Conservation (phyloP, 1,284 basidiomycete genomes). For the Cryptococcus sp. region DNA sequence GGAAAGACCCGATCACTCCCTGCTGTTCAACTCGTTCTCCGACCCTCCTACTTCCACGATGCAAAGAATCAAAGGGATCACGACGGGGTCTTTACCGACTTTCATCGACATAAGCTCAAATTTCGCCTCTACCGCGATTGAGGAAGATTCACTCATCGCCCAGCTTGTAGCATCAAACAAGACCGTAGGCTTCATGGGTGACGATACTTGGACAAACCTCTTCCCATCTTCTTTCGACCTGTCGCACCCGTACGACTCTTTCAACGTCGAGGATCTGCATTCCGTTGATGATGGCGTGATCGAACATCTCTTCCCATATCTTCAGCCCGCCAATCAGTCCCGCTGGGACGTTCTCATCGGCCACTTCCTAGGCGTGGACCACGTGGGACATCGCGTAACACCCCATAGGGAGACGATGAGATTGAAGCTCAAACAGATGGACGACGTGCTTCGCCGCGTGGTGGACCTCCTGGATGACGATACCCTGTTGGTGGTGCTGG, state of each 20-base stretch:
- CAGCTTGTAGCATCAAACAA: slow-evolving; percentile 57
- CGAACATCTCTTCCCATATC: slow-evolving; percentile 75
- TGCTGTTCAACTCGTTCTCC: slow-evolving; percentile 84
- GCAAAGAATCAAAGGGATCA: slow-evolving; percentile 92
- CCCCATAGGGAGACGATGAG: slow-evolving; percentile 86
- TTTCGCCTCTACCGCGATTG: slow-evolving; percentile 81
- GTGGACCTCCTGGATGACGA: slow-evolving; percentile 70
- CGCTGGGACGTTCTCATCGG: slow-evolving; percentile 83
- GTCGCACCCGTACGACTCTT: slow-evolving; percentile 86
- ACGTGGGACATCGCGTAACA: slow-evolving; percentile 92
- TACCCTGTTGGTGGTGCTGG: slow-evolving; percentile 86
- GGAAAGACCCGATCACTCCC: slow-evolving; percentile 66
- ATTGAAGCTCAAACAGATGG: slow-evolving; percentile 82
- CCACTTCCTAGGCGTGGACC: slow-evolving; percentile 96
- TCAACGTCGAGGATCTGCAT: slow-evolving; percentile 98
- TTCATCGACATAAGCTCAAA: slow-evolving; percentile 93
- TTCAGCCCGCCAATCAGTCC: slow-evolving; percentile 57
- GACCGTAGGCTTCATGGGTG: slow-evolving; percentile 76
- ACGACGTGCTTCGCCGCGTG: slow-evolving; percentile 71
- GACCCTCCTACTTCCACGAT: slow-evolving; percentile 96
- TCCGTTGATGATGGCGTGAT: slow-evolving; percentile 92
- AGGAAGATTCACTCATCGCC: slow-evolving; percentile 79
- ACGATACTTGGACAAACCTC: slow-evolving; percentile 93
- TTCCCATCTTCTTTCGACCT: slow-evolving; percentile 78
- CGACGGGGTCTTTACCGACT: slow-evolving; percentile 92